A percentile compares a stretch with the other conserved stretches of the same genome.
Conservation (phyloP, 1,284 basidiomycete species). For the Anthracocystis walkeri region DNA sequence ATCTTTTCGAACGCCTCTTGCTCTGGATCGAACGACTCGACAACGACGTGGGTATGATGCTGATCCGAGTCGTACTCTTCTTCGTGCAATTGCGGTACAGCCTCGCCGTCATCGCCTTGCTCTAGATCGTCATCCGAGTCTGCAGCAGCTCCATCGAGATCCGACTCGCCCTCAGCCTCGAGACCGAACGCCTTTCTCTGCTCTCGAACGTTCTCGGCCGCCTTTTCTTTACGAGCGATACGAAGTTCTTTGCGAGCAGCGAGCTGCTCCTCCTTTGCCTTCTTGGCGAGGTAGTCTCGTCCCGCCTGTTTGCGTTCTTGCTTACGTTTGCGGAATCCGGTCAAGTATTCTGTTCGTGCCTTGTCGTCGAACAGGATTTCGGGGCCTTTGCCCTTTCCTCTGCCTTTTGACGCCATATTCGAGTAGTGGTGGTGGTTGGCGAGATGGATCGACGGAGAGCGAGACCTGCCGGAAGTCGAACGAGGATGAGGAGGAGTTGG, state of each 20-base stretch:
- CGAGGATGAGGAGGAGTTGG: no score
- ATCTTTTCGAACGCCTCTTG: conserved; percentile 44
- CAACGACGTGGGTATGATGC: conserved; percentile 52
- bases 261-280: conserved; percentile 55
- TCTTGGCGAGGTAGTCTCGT: conserved; percentile 52
- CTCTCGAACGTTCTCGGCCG: conserved; percentile 62
- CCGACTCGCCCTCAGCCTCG: conserved; percentile 54
- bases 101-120: conserved; percentile 25
- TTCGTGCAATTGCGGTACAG: conserved; percentile 29
- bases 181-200: conserved; percentile 57
- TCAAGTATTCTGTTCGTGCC: conserved; percentile 63
- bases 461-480: no score
- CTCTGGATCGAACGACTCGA: conserved; percentile 54
- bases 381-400: conserved; percentile 42
- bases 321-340: conserved; percentile 68
- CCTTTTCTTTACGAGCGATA: conserved; percentile 55
- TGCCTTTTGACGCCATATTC: conserved; percentile 20
- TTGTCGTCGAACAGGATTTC: conserved; percentile 64
- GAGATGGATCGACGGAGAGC: no score
- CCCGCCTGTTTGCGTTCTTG: conserved; percentile 63
- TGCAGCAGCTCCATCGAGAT: conserved; percentile 30
- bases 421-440: no score
- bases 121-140: conserved; percentile 31
- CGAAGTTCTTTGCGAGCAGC: conserved; percentile 42
- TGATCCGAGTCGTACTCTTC: conserved; percentile 51